phyloP scores from a whole-genome alignment of 2,329 filamentous ascomycete species.

The Elsinoe australis region DNA sequence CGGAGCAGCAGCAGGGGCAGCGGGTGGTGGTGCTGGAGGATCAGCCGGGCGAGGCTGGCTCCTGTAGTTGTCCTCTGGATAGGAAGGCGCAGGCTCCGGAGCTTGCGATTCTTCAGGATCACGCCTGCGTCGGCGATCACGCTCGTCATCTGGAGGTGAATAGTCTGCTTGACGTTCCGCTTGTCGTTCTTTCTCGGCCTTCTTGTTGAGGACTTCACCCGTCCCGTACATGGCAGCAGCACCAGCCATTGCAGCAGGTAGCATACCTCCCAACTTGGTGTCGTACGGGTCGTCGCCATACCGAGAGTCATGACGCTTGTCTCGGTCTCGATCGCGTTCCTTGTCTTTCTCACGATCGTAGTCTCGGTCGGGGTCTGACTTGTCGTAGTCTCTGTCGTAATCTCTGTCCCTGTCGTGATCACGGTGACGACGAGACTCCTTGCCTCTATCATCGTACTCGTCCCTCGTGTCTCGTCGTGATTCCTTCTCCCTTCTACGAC shows the following conservation, averaged over 20 bases:
- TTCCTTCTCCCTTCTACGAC: slow-evolving; percentile 10
- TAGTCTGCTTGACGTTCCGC: slow-evolving; percentile 20
- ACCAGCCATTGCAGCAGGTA: slow-evolving; percentile 21
- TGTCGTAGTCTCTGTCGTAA: slow-evolving; percentile 18
- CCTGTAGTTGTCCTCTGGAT: slow-evolving; percentile 5
- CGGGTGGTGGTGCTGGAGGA: slow-evolving; percentile 22
- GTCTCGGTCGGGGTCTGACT: slow-evolving; percentile 20
- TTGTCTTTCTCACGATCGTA: slow-evolving; percentile 18
- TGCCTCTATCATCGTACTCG: slow-evolving; percentile 8
- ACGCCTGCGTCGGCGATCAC: slow-evolving; percentile 19
- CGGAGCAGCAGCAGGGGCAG: slow-evolving; percentile 21
- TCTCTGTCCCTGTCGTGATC: slow-evolving; percentile 20
- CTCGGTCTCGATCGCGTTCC: slow-evolving; percentile 24
- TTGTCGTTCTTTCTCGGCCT: slow-evolving; percentile 23
- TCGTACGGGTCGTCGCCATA: slow-evolving; percentile 20
- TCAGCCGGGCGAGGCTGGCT: slow-evolving; percentile 19
- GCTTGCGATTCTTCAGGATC: slow-evolving; percentile 15
- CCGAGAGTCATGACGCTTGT: slow-evolving; percentile 26
- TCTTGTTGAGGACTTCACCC: slow-evolving; percentile 17
- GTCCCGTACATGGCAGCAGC: slow-evolving; percentile 20
- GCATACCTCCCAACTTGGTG: slow-evolving; percentile 19
- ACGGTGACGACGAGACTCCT: background rate
- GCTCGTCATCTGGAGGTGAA: slow-evolving; percentile 20
- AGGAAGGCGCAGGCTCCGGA: background rate
- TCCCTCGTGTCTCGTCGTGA: slow-evolving; percentile 10